These are phyloP conservation scores for Plasmodium yoelii DNA, from an alignment of 169 alveolate genomes.

Conservation along the genomic window DNA sequence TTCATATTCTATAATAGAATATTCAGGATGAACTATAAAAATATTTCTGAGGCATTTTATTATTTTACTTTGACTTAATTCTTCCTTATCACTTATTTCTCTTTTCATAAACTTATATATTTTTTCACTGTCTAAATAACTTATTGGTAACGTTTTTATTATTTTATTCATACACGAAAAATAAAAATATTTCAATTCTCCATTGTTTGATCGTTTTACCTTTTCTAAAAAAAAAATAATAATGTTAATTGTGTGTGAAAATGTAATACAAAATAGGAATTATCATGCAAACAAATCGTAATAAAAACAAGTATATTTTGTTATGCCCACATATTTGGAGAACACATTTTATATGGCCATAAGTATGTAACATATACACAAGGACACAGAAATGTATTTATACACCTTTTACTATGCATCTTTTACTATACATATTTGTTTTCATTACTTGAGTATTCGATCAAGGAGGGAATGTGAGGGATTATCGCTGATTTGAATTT, in stretches of 20 bases:
- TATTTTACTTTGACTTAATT: constrained; percentile 21
- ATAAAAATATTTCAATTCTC: constrained; percentile 38
- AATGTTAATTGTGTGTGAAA: background rate
- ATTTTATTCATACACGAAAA: constrained; percentile 15
- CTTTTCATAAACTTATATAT: constrained; percentile 41
- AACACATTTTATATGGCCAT: too few relatives aligned
- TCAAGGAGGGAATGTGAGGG: constrained; percentile 29
- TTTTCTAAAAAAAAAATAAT: constrained; percentile 33
- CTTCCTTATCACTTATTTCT: constrained; percentile 47
- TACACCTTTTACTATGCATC: background rate
- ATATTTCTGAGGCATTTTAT: constrained; percentile 46
- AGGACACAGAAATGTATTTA: background rate
- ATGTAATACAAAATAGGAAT: background rate
- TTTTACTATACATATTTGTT: background rate
- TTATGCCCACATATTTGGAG: background rate
- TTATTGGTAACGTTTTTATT: constrained; percentile 23
- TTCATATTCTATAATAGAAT: constrained; percentile 53
- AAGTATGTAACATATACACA: background rate
- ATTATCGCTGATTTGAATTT: constrained; percentile 12
- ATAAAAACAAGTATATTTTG: background rate
- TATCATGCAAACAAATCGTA: background rate
- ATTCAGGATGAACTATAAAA: constrained; percentile 62
- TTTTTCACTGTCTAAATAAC: constrained; percentile 23
- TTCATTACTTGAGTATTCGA: constrained; percentile 64
- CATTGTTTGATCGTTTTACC: constrained; percentile 24